Base-by-base conservation (phyloP, 768 basidiomycete genomes). In the Coprinopsis cinerea region DNA sequence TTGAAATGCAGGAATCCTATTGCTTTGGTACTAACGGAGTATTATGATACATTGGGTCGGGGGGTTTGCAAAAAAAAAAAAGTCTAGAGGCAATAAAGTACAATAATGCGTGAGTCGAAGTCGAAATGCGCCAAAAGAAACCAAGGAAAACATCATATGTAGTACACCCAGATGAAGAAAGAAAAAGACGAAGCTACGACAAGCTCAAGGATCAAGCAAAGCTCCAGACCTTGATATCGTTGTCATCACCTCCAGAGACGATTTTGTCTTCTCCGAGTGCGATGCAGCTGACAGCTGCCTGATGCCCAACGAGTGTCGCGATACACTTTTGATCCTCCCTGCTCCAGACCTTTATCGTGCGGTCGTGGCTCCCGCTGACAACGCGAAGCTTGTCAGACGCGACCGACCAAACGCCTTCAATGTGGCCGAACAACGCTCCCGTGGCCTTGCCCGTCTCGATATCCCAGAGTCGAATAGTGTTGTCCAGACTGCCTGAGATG, bases 321-420 rank as follows among this genome's bases (percentile, higher is more conserved):
- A 82, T 85, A 59, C 92, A 96, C 47, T 77, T 79, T 14, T 88
- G 89, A 54, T 92, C 83, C 55, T 97, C 93, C 47, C 87, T 81
- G 49, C 85, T 86, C 96, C 96, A 98, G 32, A 99, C 93, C 82
- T 96, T 96, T 73, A 96, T 88, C n/a, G 92, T 96, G 24, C 92
- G 80, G 67, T 96, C 92, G 62, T 98, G 95, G 60, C 92, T 94
- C 5, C 83, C 94, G 47, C 89, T 93, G 22, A 93, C 92, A 43
- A 99, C 71, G 47, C 95, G 75, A 59, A 98, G 74, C 61, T 92
- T 88, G 65, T 99, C 93, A 56, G 86, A 83, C 20, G 92, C 92
- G 25, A 98, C 88, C 2, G 83, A 85, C 96, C 96, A 99, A 15
- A 99, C 92, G 47, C 96, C 96, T 63, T 99, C 96, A 58, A 98